Evolutionary conservation across 768 basidiomycete genomes (phyloP), one percentile per base, ranked within the genome.

Genomic region (Trametes cinnabarina): DNA sequence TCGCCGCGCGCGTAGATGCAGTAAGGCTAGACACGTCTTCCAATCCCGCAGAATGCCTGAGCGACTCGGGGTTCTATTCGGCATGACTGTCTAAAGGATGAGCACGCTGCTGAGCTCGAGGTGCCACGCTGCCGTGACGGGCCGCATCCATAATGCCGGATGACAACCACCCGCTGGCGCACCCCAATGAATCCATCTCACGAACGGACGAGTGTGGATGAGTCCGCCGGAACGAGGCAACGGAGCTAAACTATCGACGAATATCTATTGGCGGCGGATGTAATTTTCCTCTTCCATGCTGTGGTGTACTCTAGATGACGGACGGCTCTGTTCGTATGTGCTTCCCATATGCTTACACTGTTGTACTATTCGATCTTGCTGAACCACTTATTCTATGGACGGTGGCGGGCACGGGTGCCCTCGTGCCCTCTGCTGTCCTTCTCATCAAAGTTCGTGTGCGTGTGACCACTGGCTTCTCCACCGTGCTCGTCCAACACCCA

Each of bases 31-130:
- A 66, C 41, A 66, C 65, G 42, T 62, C 61, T 5, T 68, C 66
- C 10, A 68, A 66, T 53, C 66, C 66, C 17, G 63, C 68, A 11
- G 69, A 71, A 49, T 66, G 65, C 51, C 57, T 71, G 61, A 71
- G 69, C 65, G 69, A 71, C 51, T 71, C 69, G 30, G 69, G 69
- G 19, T 71, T 71, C 62, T 68, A 65, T 44, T 71, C 69, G 25
- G 66, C 67, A 17, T 69, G 66, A 66, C 37, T 56, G 35, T 20
- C 46, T 6, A 19, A 41, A 34, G 19, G 48, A 26, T 23, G 19
- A 30, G 4, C 14, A 26, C 25, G 23, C 14, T 22, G 11, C 26
- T 6, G 23, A 10, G 32, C 19, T 32, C 32, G 19, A 34, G 7
- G 20, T n/a, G n/a, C n/a, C n/a, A n/a, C n/a, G n/a, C n/a, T n/a